Evolutionary conservation across 129 eudicot species (phyloP).

Genomic region (Apium graveolens): DNA sequence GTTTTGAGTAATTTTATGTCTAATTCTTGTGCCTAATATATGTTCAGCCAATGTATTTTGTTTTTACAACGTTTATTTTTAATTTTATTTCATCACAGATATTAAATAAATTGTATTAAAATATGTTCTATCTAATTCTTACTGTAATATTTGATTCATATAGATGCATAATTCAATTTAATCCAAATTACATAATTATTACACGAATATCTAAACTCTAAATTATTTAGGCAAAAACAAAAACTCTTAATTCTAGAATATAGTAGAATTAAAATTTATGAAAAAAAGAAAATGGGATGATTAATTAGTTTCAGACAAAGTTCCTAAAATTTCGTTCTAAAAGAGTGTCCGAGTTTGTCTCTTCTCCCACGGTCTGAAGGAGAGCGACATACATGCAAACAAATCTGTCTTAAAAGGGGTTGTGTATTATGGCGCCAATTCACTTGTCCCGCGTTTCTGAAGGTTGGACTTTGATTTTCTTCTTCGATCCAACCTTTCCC

Average conservation of each 20-base stretch:
- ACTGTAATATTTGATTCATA: neutral
- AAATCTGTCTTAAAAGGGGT: neutral
- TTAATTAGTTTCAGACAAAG: neutral
- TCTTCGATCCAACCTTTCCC: constrained; percentile 4
- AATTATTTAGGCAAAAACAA: too few relatives aligned
- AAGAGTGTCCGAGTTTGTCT: neutral
- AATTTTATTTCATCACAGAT: too few relatives aligned
- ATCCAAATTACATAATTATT: too few relatives aligned
- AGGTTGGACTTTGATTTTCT: constrained; percentile 9
- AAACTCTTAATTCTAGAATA: too few relatives aligned
- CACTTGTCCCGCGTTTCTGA: constrained; percentile 6
- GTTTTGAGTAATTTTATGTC: too few relatives aligned
- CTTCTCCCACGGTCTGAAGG: constrained; percentile 9
- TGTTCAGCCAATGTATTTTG: neutral
- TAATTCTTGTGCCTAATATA: too few relatives aligned
- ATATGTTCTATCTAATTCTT: too few relatives aligned
- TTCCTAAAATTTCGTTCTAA: neutral
- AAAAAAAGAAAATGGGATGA: neutral
- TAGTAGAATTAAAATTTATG: neutral
- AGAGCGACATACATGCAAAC: constrained; percentile 6
- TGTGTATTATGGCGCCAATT: constrained; percentile 4
- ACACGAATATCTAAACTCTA: too few relatives aligned
- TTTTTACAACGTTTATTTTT: too few relatives aligned
- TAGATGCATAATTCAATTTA: neutral
- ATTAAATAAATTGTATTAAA: too few relatives aligned